Percentiles rank a stretch among this genome's conserved stretches.
These are phyloP conservation scores for Malassezia brasiliensis DNA, from an alignment of 1,284 basidiomycete species.

Conservation along the genomic window DNA sequence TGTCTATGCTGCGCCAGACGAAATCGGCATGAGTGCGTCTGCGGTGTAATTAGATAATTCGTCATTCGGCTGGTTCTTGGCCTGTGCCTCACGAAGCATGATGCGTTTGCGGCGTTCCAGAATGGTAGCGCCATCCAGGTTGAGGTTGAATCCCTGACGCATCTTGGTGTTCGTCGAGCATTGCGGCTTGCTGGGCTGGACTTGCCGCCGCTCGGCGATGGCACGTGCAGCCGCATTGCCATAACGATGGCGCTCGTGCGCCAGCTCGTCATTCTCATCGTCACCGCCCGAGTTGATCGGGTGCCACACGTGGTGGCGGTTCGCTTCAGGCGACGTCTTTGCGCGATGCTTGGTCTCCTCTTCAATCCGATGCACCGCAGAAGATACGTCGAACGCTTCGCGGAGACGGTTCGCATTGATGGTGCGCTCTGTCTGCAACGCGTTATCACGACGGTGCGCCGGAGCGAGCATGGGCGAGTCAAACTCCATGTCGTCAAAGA, in stretches of 20 bases:
- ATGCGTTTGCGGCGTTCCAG: slow-evolving; percentile 31
- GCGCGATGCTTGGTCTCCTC: slow-evolving; percentile 64
- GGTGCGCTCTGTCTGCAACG: not conserved
- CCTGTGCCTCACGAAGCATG: not conserved
- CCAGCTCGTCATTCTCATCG: slow-evolving; percentile 28
- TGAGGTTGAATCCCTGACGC: slow-evolving; percentile 27
- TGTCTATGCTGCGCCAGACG: not conserved
- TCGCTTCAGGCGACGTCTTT: slow-evolving; percentile 45
- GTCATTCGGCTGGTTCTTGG: not conserved
- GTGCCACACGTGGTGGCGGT: slow-evolving; percentile 51
- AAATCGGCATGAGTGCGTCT: not conserved
- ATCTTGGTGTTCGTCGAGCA: slow-evolving; percentile 45
- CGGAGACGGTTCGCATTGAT: slow-evolving; percentile 57
- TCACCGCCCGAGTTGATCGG: slow-evolving; percentile 69
- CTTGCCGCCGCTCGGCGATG: slow-evolving; percentile 30
- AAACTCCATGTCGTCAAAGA: slow-evolving; percentile 41
- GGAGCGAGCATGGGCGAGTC: slow-evolving; percentile 84
- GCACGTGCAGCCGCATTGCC: slow-evolving; percentile 46
- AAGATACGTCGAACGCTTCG: slow-evolving; percentile 97
- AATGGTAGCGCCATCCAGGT: slow-evolving; percentile 42
- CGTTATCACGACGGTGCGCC: slow-evolving; percentile 52
- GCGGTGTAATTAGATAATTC: not conserved
- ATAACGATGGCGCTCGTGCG: slow-evolving; percentile 35
- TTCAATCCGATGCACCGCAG: slow-evolving; percentile 97
- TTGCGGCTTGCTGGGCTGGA: slow-evolving; percentile 28